Base-by-base conservation (phyloP, 148 eudicot species). In the Nyssa sinensis region DNA sequence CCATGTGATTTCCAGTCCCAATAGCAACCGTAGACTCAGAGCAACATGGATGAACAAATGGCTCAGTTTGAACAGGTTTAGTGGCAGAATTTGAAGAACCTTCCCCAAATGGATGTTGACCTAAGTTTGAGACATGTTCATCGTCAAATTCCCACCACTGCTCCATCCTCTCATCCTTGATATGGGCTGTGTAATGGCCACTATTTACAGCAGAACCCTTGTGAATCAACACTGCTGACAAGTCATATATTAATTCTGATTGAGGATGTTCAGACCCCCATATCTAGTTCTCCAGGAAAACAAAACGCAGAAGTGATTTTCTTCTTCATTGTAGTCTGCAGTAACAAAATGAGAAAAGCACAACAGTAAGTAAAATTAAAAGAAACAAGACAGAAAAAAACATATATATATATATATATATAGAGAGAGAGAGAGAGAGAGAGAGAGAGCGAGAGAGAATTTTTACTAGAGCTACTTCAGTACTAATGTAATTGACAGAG, bases 71-170 rank as follows among this genome's bases (percentile, higher is more conserved):
- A 57, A 74, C 80, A 80, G 88, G 63, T 82, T 85, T 89, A 73
- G 88, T 66, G 53, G 74, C 77, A 72, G 87, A 73, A 73, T 72
- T 75, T 30, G 97, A 93, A 61, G 86, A 67, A n/a, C 82, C 84
- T 77, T 84, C 91, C 49, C 93, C 97, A 84, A 95, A 92, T 68
- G 99, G 99, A 75, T 95, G 93, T 77, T 29, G 76, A 66, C 96
- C 97, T 72, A 95, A 86, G 41, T 78, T 87, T 39, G 97, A 86
- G 53, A 95, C 99, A 69, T 84, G 87, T 77, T 95, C 99, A 75
- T 95, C 99, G 75, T 95, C 99, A 81, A 95, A 95, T 78, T 95
- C 94, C 97, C 97, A 95, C 99, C 99, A 95, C 65, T 86, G 84
- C 81, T 90, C 91, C 31, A 86, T 89, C 58, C 75, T 88, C 78